A percentile compares a stretch with the other conserved stretches of the same genome.
These are phyloP conservation scores for Phalaenopsis equestris DNA, from an alignment of 106 monocot genomes.

Conservation along the genomic window DNA sequence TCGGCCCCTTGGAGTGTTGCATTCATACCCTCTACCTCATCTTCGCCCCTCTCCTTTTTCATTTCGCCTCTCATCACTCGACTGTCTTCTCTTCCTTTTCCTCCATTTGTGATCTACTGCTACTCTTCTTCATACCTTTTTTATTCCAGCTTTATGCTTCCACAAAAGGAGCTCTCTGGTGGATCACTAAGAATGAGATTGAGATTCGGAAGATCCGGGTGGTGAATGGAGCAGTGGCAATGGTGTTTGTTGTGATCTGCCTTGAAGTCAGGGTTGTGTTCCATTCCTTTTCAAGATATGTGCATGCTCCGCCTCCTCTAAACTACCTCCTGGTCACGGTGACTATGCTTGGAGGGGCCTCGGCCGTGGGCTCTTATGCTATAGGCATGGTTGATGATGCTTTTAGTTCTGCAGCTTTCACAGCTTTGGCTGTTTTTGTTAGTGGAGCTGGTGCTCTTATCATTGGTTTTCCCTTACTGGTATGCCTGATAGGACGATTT, in stretches of 20 bases:
- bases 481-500: conserved; percentile 17
- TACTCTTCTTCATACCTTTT: conserved; percentile 86
- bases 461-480: conserved; percentile 76
- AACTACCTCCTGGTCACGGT: conserved; percentile 92
- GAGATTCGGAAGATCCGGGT: conserved; percentile 58
- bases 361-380: conserved; percentile 55
- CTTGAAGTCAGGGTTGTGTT: conserved; percentile 96
- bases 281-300: conserved; percentile 73
- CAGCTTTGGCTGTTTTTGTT: conserved; percentile 44
- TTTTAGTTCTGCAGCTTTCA: conserved; percentile 57
- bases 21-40: conserved; percentile 77
- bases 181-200: conserved; percentile 60
- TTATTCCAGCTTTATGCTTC: conserved; percentile 87
- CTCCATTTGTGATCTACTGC: conserved; percentile 53
- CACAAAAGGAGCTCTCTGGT: conserved; percentile 86
- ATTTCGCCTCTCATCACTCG: conserved; percentile 58
- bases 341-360: conserved; percentile 78
- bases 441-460: conserved; percentile 88
- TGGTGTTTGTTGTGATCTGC: conserved; percentile 69
- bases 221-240: conserved; percentile 79
- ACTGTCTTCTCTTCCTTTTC: conserved; percentile 52
- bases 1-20: conserved; percentile 72
- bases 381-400: conserved; percentile 76
- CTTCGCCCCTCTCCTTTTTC: conserved; percentile 63
- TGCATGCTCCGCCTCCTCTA: conserved; percentile 88